Evolutionary conservation across 208 protist species (phyloP), one percentile per base, ranked within the genome.

Genomic region (Wallacemonas sp.): DNA sequence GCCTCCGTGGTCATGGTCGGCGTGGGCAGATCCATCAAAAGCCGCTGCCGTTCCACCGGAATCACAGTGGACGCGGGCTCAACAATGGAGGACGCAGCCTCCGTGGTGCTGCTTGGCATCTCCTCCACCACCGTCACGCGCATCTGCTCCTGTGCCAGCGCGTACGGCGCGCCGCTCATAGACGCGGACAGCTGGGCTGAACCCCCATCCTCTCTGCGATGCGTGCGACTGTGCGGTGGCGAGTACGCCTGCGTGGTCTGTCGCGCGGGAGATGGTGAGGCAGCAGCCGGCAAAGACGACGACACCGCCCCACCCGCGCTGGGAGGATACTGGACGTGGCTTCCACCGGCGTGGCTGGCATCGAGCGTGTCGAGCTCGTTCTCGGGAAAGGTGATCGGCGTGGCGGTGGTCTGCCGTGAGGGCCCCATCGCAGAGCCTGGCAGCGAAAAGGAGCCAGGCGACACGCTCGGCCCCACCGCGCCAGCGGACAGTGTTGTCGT

Each of bases 51-150:
- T 43, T 71, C 47, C 4, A 81, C 54, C 11, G 75, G 75, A 1
- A 81, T 57, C 5, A 74, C 48, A 2, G 75, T 81, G 56, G 56
- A 54, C 0, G 75, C 62, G 23, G 52, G 19, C 5, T 41, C 74
- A 14, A 29, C 14, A 23, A 57, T 6, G 1, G 32, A 23, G 1
- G 47, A 27, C 0, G 26, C 67, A 26, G 12, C 46, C 17, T 9
- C 24, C 9, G 14, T 14, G 14, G 14, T 14, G 6, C 36, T 14
- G 36, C 36, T 41, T 14, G 14, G 9, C 32, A 41, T n/a, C 3
- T 63, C 57, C 4, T 63, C 57, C 57, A 48, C 36, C 3, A 63
- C 39, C 3, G 57, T 63, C 0, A 49, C 29, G 23, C 57, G 57
- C 57, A 63, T 63, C 26, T 63, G 57, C 57, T 49, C 57, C 6